Evolutionary conservation across 768 basidiomycete species (phyloP), one percentile per base, ranked within the genome.

Genomic region (Macrolepiota fuliginosa): DNA sequence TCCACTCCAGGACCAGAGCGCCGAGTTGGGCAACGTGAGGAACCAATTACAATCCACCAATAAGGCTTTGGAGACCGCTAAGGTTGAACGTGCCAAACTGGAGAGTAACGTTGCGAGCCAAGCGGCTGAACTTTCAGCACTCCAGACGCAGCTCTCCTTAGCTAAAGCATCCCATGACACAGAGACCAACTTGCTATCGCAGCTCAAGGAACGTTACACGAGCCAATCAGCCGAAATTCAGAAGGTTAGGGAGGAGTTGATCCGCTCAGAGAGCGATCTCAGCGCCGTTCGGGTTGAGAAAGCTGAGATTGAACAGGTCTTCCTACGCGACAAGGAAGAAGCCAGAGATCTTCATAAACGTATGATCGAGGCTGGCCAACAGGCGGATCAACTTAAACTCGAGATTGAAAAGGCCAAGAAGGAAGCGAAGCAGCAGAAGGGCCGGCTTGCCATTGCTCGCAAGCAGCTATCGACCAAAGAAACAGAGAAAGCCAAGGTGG

Each of bases 341-440:
- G 86, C 91, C 4, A 81, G 96, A 45, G 91, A 88, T 45, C 75
- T 98, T 63, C 89, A 97, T 68, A 84, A 86, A 67, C 86, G 84
- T 71, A 92, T 98, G 90, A 80, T 85, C 12, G 93, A 94, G 67
- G 83, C 86, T 15, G 85, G 87, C 7, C 83, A 87, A 63, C 86
- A 94, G 72, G 88, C 88, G 37, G 85, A 90, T 50, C 69, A 76
- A 11, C 71, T 89, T 55, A 95, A 91, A 72, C 77, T 75, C 11
- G 88, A 92, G 63, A 77, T 94, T 22, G 97, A 98, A 73, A 95
- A 91, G 76, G 72, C 83, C 42, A 95, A 88, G 79, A 98, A 92
- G 75, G 96, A 98, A 55, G 94, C 92, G 1, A 90, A 96, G 72
- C 94, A 97, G 70, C 96, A 98, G 77, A 98, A 94, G 72, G 97